These are phyloP conservation scores for Adansonia gregorii DNA, from an alignment of 441 rosid genomes.

Conservation along the genomic window DNA sequence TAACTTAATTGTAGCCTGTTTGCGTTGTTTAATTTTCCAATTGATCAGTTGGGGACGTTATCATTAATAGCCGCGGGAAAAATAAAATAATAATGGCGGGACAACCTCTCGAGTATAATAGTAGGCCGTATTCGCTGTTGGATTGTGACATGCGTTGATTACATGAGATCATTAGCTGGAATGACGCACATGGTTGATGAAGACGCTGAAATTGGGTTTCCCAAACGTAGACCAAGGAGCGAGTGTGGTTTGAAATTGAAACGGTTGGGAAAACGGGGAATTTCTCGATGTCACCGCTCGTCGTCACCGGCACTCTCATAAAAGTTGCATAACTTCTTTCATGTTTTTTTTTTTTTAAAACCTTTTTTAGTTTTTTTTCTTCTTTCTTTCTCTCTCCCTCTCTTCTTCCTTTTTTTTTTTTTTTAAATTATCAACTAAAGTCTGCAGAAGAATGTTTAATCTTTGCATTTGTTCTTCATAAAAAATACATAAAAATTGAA, in stretches of 20 bases:
- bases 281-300: background rate
- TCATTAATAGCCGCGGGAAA: constrained; percentile 81
- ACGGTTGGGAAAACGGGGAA: constrained; percentile 5
- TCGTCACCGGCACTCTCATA: no score
- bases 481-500: no score
- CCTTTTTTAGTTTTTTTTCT: no score
- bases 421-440: no score
- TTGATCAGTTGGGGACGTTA: constrained; percentile 34
- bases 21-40: background rate
- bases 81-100: constrained; percentile 30
- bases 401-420: no score
- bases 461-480: no score
- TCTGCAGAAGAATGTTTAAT: no score
- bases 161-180: background rate
- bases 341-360: no score
- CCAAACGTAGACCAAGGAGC: no score
- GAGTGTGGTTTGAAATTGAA: background rate
- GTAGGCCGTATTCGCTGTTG: background rate
- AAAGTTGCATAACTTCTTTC: no score
- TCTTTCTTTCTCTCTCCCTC: no score
- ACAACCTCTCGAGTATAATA: background rate
- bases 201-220: no score
- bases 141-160: background rate
- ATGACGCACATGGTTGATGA: background rate
- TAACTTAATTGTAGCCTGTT: background rate